A percentile compares a stretch with the other conserved stretches of the same genome.
Conservation (phyloP, 2,329 filamentous ascomycete species). For the Domatiomyces globalis region DNA sequence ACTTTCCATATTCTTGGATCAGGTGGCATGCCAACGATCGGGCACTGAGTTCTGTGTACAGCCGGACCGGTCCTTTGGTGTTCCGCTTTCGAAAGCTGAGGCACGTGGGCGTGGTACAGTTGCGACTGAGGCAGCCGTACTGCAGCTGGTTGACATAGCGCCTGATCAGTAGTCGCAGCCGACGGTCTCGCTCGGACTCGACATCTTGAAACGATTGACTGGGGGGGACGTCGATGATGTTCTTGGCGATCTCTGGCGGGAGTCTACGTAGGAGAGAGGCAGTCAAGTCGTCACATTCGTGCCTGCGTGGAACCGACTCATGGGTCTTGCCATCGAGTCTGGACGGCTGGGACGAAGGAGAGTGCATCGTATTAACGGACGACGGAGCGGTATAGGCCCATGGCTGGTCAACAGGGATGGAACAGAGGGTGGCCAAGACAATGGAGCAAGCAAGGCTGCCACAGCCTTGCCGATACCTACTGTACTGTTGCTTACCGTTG, state of each 20-base stretch:
- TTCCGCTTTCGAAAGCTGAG: slow-evolving; percentile 61
- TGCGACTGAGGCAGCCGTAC: slow-evolving; percentile 56
- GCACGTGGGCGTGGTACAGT: slow-evolving; percentile 64
- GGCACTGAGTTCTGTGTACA: slow-evolving; percentile 69
- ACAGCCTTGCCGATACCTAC: not conserved
- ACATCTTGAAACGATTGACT: not conserved
- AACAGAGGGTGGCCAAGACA: not conserved
- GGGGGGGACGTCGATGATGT: not conserved
- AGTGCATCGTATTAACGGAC: not conserved
- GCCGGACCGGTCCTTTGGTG: slow-evolving; percentile 54
- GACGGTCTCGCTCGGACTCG: slow-evolving; percentile 13
- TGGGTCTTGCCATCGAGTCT: not conserved
- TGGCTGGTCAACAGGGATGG: not conserved
- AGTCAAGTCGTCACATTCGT: not conserved
- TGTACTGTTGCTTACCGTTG: not conserved
- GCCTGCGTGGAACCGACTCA: not conserved
- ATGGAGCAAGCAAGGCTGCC: not conserved
- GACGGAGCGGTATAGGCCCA: not conserved
- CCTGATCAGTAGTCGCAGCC: slow-evolving; percentile 15
- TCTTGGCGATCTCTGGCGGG: not conserved
- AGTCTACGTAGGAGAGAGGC: not conserved
- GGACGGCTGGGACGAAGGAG: not conserved
- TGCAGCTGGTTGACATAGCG: slow-evolving; percentile 65
- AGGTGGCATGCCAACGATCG: slow-evolving; percentile 67
- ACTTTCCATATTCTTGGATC: slow-evolving; percentile 44